Base-by-base conservation (phyloP, 129 eudicot species). In the Artemisia argyi region DNA sequence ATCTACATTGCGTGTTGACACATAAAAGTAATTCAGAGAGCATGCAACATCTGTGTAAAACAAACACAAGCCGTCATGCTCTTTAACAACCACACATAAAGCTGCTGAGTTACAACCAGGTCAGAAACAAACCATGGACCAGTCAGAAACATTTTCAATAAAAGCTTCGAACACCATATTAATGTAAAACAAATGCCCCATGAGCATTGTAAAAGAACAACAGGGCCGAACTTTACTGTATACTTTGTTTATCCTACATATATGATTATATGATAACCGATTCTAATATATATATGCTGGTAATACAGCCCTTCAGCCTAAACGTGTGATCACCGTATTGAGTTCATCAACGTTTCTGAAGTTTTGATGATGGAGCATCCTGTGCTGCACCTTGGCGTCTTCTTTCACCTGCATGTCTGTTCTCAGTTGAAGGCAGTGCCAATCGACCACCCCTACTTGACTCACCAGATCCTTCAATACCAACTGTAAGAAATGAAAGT, bases 341-440 rank as follows among this genome's bases (percentile, higher is more conserved):
- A 20, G 17, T 10, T 42, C 59, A 58, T 60, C 15, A 53, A 66
- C 11, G 28, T 54, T 54, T 74, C 72, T 61, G 19, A 74, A 11
- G 52, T 22, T 52, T 74, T 39, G 78, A 74, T 39, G 72, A 65
- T 18, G 53, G 78, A 51, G 65, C 65, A 35, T 18, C 55, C 61
- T 74, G 53, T 1, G 60, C 69, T 61, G 32, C 50, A 48, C 50
- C 58, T 4, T 49, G 13, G 49, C 69, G 68, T 28, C 77, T 61
- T 58, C 69, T 73, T 49, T 32, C 77, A 51, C 54, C 46, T 74
- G 61, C 46, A 74, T 20, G 76, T 24, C 76, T 26, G 47, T 55
- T 63, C 68, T 84, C 89, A 0, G 70, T 66, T 6, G 88, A 78
- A 78, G 91, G 89, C 61, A 82, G 86, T 5, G 86, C 94, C 89